Conservation (phyloP, 2,329 filamentous ascomycete species). For the Penicillium sp. region DNA sequence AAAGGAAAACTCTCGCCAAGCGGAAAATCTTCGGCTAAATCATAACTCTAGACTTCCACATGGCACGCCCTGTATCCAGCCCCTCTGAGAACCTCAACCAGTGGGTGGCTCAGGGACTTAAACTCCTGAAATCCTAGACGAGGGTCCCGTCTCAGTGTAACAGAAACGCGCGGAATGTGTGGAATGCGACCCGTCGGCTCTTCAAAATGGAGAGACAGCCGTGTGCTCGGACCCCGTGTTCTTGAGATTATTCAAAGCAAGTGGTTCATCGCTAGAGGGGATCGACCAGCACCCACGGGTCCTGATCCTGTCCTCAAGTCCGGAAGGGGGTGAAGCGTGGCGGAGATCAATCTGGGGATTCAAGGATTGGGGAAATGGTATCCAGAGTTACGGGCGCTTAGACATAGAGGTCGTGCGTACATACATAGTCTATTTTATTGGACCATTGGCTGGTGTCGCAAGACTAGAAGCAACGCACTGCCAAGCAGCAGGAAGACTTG, state of each 20-base stretch:
- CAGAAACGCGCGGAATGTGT: slow-evolving; percentile 3
- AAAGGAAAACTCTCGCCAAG: not conserved
- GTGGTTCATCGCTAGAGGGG: too few species aligned
- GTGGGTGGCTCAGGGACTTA: too few species aligned
- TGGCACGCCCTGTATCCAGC: not conserved
- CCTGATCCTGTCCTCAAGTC: not conserved
- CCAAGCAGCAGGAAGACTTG: too few species aligned
- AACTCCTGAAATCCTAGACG: too few species aligned
- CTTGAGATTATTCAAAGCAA: not conserved
- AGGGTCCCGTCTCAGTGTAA: too few species aligned
- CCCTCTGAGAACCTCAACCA: too few species aligned
- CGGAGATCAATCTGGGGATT: too few species aligned
- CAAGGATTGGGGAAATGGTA: not conserved
- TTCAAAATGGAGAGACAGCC: slow-evolving; percentile 10
- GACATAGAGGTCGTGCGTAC: too few species aligned
- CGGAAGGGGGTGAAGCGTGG: not conserved
- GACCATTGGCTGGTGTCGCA: too few species aligned
- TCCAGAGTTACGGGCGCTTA: not conserved
- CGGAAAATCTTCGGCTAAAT: not conserved
- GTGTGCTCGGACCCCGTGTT: slow-evolving; percentile 12
- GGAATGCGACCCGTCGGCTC: slow-evolving; percentile 8
- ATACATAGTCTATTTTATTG: too few species aligned
- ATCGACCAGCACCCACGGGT: not conserved
- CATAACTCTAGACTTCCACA: not conserved
- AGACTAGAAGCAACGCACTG: too few species aligned